Evolutionary conservation across 345 rosid genomes (phyloP), one percentile per base, ranked within the genome.

Genomic region (Raphanus raphanistrum): DNA sequence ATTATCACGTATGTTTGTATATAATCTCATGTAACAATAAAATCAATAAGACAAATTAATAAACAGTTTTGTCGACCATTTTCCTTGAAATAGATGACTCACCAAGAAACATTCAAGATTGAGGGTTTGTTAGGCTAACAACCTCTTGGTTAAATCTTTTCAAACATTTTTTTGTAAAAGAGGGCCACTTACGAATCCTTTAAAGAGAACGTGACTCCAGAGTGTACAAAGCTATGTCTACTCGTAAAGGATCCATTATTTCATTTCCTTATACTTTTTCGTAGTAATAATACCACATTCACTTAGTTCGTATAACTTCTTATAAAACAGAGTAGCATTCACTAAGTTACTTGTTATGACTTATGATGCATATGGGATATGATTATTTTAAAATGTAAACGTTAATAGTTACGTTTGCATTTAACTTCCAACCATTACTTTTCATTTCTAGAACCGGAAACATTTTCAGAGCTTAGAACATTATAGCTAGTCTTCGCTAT

Each of bases 81-180:
- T 50, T 77, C 29, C 58, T n/a, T 12, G 50, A 72, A 71, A 65
- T 65, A 45, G 81, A 78, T 66, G 12, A 66, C 69, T 54, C 72
- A 78, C 77, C 81, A 78, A 72, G 43, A 66, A 78, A 60, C 64
- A 61, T 66, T 78, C 32, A 60, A 45, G 62, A 66, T 16, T 66
- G 55, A 26, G 45, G 45, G 73, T 72, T 67, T 78, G 73, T 78
- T 78, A 66, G 68, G 70, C 69, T 78, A 78, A 78, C 81, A 78
- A 78, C 68, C 66, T 35, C 6, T 50, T 79, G 69, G 48, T 33
- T 66, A 32, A 63, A 13, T 1, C 52, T 36, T 52, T 68, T 41
- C 10, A 76, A 38, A 32, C 9, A 1, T 62, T 52, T 68, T 68
- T 68, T 58, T 43, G 36, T 21, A 32, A 45, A 76, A 68, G 55